Base-by-base conservation (phyloP, 2,329 filamentous ascomycete species). In the Colletotrichum liaoningense region DNA sequence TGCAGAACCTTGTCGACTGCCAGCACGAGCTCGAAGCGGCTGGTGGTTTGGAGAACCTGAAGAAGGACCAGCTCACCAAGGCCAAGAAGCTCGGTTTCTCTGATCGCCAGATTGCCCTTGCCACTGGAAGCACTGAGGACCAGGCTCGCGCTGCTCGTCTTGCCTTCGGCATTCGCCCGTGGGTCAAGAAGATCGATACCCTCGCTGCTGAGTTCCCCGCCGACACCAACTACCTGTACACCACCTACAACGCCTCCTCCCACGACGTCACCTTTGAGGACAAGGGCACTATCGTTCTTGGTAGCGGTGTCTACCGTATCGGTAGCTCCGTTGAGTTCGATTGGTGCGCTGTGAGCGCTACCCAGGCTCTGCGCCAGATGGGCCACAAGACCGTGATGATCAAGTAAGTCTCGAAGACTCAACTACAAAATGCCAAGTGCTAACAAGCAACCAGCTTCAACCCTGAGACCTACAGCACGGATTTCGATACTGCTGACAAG, bases 341-440 rank as follows among this genome's bases (percentile, higher is more conserved):
- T 85, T 98, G 96, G 96, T 98, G 96, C 82, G 95, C 95, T 76
- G 95, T 98, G 74, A 97, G 95, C 80, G 94, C 95, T 76, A 95
- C 95, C 12, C 89, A 94, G 75, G 94, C 95, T 55, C 89, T 98
- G 75, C 91, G 92, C 79, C 88, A 93, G 74, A 94, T 97, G 88
- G 95, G 95, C 77, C 93, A 98, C 88, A 98, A 98, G 92, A 98
- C 97, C 35, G 92, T 98, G 71, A 97, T 98, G 94, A 97, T 99
- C 80, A 98, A 98, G 88, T 90, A 84, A 88, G 87, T 84, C 24
- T 16, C 22, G 2, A 9, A 24, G 54, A 30, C 26, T 19, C 46
- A 9, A 6, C 8, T 49, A 35, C 19, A 22, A 56, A 2, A 60
- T n/a, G n/a, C 16, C 2, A 33, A 38, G 9, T n/a, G 22, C 70